A percentile compares a stretch with the other conserved stretches of the same genome.
phyloP scores from a whole-genome alignment of 1,284 basidiomycete genomes.

The Trametes hirsuta region DNA sequence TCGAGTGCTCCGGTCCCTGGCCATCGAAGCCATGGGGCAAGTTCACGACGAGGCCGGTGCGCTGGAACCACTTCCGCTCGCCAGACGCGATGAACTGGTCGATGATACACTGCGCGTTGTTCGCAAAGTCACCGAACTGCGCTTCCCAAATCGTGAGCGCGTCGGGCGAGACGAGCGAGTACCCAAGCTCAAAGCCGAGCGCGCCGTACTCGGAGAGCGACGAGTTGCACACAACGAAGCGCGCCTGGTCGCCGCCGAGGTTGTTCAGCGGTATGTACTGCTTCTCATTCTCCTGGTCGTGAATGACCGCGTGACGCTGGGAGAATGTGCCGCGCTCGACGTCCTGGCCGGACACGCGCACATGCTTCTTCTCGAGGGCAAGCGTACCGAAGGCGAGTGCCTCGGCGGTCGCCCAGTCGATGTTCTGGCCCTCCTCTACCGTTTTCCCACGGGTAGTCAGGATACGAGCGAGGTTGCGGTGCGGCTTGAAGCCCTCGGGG shows the following conservation, averaged over 20 bases:
- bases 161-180: slow-evolving; percentile 96
- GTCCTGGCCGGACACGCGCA: slow-evolving; percentile 97
- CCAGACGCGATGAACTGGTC: slow-evolving; percentile 99
- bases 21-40: slow-evolving; percentile 99
- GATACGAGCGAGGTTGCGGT: slow-evolving; percentile 95
- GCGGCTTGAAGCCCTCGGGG: slow-evolving; percentile 86
- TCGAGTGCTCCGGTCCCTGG: slow-evolving; percentile 98
- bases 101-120: slow-evolving; percentile 97
- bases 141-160: slow-evolving; percentile 98
- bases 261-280: slow-evolving; percentile 92
- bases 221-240: slow-evolving; percentile 96
- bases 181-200: slow-evolving; percentile 98
- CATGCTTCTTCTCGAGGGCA: slow-evolving; percentile 92
- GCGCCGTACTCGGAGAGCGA: slow-evolving; percentile 95
- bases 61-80: slow-evolving; percentile 98
- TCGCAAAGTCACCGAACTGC: slow-evolving; percentile 98
- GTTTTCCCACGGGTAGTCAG: slow-evolving; percentile 87
- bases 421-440: slow-evolving; percentile 88
- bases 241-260: slow-evolving; percentile 85
- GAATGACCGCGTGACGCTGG: slow-evolving; percentile 97
- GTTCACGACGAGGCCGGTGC: slow-evolving; percentile 90
- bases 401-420: slow-evolving; percentile 99
- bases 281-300: slow-evolving; percentile 93
- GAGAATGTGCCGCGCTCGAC: slow-evolving; percentile 99
- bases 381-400: slow-evolving; percentile 96